Evolutionary conservation across 768 basidiomycete genomes (phyloP).

Genomic region (Tylopilus balloui): DNA sequence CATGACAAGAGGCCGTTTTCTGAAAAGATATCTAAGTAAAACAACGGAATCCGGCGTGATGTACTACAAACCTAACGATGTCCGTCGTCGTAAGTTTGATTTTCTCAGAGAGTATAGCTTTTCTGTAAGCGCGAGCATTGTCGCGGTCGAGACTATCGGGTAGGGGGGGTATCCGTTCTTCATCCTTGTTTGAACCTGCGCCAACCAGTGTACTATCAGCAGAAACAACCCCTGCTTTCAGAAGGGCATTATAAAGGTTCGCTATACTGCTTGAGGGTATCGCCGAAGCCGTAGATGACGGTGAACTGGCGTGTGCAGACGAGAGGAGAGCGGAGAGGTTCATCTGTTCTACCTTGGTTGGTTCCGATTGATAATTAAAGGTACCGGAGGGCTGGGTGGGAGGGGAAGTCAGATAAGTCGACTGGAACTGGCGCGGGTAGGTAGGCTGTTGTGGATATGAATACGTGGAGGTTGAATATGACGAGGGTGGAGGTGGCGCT

Average conservation of each 20-base stretch:
- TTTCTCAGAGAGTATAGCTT: constrained; percentile 52
- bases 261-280: constrained; percentile 40
- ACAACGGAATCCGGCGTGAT: background rate
- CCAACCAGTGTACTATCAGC: constrained; percentile 49
- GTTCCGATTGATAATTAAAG: constrained; percentile 25
- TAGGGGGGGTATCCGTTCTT: constrained; percentile 31
- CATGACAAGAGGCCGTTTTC: constrained; percentile 51
- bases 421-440: constrained; percentile 25
- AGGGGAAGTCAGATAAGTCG: constrained; percentile 31
- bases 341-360: constrained; percentile 29
- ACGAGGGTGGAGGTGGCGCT: constrained; percentile 26
- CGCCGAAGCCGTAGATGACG: constrained; percentile 22
- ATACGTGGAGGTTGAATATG: constrained; percentile 25
- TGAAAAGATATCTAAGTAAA: constrained; percentile 23
- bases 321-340: constrained; percentile 30
- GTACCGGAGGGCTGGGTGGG: constrained; percentile 30
- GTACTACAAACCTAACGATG: constrained; percentile 56
- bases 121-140: constrained; percentile 54
- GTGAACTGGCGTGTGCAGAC: constrained; percentile 21
- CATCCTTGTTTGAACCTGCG: constrained; percentile 35
- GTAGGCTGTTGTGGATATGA: constrained; percentile 31
- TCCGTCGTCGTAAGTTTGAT: constrained; percentile 65
- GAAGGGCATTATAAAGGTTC: constrained; percentile 59
- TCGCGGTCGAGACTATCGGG: constrained; percentile 40
- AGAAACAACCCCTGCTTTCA: constrained; percentile 77